Percentiles rank a stretch among this genome's conserved stretches.
Evolutionary conservation across 1,284 basidiomycete genomes (phyloP).

Genomic region (Ustilago tritici): DNA sequence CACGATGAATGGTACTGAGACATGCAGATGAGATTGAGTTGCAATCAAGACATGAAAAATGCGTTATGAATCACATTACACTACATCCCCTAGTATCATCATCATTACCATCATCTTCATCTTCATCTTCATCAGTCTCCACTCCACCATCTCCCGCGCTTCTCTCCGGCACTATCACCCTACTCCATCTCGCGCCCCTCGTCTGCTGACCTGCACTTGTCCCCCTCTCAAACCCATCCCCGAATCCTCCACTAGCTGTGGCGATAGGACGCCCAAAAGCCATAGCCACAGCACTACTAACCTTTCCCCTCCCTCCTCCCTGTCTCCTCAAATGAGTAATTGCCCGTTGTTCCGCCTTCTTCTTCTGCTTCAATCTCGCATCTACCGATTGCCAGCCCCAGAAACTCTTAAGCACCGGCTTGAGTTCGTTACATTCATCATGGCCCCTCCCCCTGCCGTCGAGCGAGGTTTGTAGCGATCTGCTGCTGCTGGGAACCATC

Average conservation of each 20-base stretch:
- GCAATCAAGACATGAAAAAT: neutral
- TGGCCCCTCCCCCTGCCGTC: slow-evolving; percentile 17
- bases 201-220: neutral
- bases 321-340: slow-evolving; percentile 10
- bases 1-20: neutral
- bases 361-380: slow-evolving; percentile 35
- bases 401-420: slow-evolving; percentile 56
- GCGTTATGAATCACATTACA: slow-evolving; percentile 15
- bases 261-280: slow-evolving; percentile 25
- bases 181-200: slow-evolving; percentile 16
- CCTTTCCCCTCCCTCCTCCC: slow-evolving; percentile 17
- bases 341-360: slow-evolving; percentile 39
- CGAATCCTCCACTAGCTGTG: neutral
- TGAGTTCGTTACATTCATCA: slow-evolving; percentile 56
- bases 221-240: slow-evolving; percentile 2
- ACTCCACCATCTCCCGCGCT: slow-evolving; percentile 12
- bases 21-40: neutral
- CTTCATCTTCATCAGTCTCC: slow-evolving; percentile 31
- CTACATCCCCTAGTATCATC: slow-evolving; percentile 50
- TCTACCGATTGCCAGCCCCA: slow-evolving; percentile 59
- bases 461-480: slow-evolving; percentile 4
- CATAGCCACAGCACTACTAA: slow-evolving; percentile 38
- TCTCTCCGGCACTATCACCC: slow-evolving; percentile 3
- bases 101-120: slow-evolving; percentile 25
- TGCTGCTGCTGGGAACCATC: neutral